Percentiles rank a stretch among this genome's conserved stretches.
Evolutionary conservation across 164 flowering plant species (phyloP).

Genomic region (Warburgia ugandensis): DNA sequence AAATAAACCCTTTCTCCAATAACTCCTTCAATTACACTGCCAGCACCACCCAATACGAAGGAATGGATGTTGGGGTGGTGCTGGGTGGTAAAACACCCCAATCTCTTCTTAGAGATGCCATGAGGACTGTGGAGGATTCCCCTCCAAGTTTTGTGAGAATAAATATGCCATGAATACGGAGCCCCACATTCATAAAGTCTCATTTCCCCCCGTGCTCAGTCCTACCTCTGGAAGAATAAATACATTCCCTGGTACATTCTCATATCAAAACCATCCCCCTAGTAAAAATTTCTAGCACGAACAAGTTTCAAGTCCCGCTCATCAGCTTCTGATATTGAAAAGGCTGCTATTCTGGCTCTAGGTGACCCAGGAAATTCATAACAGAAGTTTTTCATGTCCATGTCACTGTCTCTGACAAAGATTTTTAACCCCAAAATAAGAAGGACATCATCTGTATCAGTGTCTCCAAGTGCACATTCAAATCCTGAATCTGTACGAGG

Average conservation of each 20-base stretch:
- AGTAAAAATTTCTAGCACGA: slow-evolving; percentile 54
- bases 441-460: slow-evolving; percentile 78
- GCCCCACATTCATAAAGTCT: slow-evolving; percentile 30
- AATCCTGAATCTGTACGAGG: slow-evolving; percentile 77
- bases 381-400: slow-evolving; percentile 32
- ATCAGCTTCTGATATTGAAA: slow-evolving; percentile 51
- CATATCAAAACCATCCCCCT: slow-evolving; percentile 39
- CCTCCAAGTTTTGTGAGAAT: slow-evolving; percentile 32
- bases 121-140: slow-evolving; percentile 23
- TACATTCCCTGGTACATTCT: slow-evolving; percentile 38
- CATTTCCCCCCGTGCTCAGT: slow-evolving; percentile 44
- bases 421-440: slow-evolving; percentile 46
- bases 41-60: no score
- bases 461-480: slow-evolving; percentile 58
- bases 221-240: slow-evolving; percentile 28
- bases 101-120: slow-evolving; percentile 33
- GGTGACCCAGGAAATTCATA: slow-evolving; percentile 27
- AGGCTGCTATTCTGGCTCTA: slow-evolving; percentile 47
- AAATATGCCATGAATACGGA: slow-evolving; percentile 38
- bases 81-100: slow-evolving; percentile 19
- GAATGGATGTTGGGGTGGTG: no score
- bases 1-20: no score
- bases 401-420: slow-evolving; percentile 61
- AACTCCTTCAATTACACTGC: no score
- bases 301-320: slow-evolving; percentile 58